Evolutionary conservation across 1,284 basidiomycete genomes (phyloP), one percentile per base, ranked within the genome.

Genomic region (Austroboletus rostrupii): DNA sequence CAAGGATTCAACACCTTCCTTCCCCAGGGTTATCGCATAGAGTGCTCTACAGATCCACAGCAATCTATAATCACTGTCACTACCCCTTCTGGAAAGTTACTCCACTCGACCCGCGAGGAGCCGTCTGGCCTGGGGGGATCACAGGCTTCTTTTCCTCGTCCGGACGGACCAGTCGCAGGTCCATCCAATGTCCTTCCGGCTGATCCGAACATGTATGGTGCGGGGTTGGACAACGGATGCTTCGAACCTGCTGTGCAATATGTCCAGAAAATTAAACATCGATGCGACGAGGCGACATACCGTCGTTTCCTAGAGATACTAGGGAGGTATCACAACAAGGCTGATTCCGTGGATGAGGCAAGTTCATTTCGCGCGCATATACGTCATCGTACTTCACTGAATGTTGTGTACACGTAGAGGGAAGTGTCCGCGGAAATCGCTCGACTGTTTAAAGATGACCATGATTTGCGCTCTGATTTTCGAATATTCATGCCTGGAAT

Each of bases 1-100:
- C 92, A 97, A 70, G 95, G 94, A 20, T 99, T 98, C 79, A 98
- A 98, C 74, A 97, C 94, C 2, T 98, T 99, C 71, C 79, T 98
- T 10, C 96, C 96, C 1, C 82, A 85, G 11, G 96, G 95, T 11
- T 98, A 98, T 68, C 85, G 91, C 40, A 97, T 98, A 66, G 93
- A 97, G 57, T 85, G 83, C 57, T 78, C 78, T 14, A 71, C 70
- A 23, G 84, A 87, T 58, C 70, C 73, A 13, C 72, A 74, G 20
- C 77, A 83, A 40, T 71, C 77, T 45, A 73, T 81, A 60, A 91
- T 92, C 70, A 89, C 86, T n/a, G 92, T 96, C 52, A 95, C 91
- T 3, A 96, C 92, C 0, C 93, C 93, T 1, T 69, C 69, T 3
- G 79, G 78, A 14, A 75, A 70, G n/a, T 72, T 72, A 20, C 79